Conservation (phyloP, 2,329 filamentous ascomycete genomes). For the Penicillium freii region DNA sequence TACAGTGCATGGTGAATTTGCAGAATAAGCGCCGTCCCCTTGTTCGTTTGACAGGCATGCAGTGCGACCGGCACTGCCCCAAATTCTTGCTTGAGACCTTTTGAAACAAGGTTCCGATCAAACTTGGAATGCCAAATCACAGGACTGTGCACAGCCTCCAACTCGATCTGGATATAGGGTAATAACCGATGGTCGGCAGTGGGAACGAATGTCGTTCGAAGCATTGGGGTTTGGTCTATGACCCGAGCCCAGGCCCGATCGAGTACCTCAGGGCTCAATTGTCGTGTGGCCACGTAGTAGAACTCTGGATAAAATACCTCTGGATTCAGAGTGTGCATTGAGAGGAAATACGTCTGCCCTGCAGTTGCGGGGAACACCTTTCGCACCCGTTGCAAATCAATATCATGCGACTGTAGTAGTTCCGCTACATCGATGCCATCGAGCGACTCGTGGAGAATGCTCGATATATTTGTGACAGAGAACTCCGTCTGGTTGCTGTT, state of each 20-base stretch:
- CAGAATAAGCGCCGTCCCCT: conserved; percentile 47
- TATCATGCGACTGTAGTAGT: conserved; percentile 42
- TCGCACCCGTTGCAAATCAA: conserved; percentile 53
- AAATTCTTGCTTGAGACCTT: conserved; percentile 15
- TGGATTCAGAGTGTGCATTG: conserved; percentile 62
- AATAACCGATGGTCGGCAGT: conserved; percentile 43
- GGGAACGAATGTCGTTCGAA: conserved; percentile 66
- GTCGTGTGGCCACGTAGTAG: conserved; percentile 53
- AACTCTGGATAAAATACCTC: conserved; percentile 73
- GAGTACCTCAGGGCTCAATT: conserved; percentile 45
- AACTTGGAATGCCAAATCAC: conserved; percentile 31
- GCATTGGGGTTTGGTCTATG: conserved; percentile 56
- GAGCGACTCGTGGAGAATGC: conserved; percentile 33
- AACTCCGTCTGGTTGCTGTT: conserved; percentile 17
- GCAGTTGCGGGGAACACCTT: conserved; percentile 66
- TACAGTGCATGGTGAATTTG: conserved; percentile 84
- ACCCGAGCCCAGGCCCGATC: conserved; percentile 62
- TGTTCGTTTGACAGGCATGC: conserved; percentile 31
- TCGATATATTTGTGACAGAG: conserved; percentile 17
- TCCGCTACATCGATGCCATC: conserved; percentile 38
- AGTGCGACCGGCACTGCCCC: conserved; percentile 33
- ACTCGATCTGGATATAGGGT: conserved; percentile 64
- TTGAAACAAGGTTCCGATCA: conserved; percentile 14
- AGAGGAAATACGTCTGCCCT: conserved; percentile 79
- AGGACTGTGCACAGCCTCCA: conserved; percentile 42